Conservation (phyloP, 345 rosid genomes). For the Trapa bicornis region DNA sequence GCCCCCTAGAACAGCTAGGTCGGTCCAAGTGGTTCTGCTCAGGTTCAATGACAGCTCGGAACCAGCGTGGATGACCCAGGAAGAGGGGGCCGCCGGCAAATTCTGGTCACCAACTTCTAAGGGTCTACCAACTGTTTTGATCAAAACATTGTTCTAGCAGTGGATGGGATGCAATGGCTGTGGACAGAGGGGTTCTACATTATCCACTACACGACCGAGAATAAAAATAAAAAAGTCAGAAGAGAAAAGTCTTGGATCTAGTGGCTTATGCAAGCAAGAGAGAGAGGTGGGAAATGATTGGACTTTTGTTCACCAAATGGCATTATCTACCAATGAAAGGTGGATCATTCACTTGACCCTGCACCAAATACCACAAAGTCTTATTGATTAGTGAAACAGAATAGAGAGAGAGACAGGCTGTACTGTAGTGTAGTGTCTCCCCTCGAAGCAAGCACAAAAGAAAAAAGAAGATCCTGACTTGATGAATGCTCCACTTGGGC, state of each 20-base stretch:
- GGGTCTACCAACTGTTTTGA: no score
- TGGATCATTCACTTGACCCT: not conserved
- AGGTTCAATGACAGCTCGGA: no score
- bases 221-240: no score
- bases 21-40: no score
- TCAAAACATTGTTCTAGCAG: not conserved
- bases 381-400: not conserved
- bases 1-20: no score
- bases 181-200: no score
- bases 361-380: not conserved
- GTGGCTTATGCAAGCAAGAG: conserved; percentile 1
- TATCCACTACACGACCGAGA: no score
- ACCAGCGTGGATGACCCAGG: no score
- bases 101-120: no score
- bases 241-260: conserved; percentile 7
- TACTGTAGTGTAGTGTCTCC: no score
- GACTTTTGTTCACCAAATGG: conserved; percentile 1
- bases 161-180: no score
- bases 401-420: not conserved
- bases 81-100: no score
- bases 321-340: not conserved
- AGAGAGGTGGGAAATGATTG: not conserved
- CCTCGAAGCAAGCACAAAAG: not conserved
- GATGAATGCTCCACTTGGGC: conserved; percentile 1
- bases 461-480: not conserved